phyloP scores from a whole-genome alignment of 2,329 filamentous ascomycete genomes.

The Berkeleyomyces rouxiae region DNA sequence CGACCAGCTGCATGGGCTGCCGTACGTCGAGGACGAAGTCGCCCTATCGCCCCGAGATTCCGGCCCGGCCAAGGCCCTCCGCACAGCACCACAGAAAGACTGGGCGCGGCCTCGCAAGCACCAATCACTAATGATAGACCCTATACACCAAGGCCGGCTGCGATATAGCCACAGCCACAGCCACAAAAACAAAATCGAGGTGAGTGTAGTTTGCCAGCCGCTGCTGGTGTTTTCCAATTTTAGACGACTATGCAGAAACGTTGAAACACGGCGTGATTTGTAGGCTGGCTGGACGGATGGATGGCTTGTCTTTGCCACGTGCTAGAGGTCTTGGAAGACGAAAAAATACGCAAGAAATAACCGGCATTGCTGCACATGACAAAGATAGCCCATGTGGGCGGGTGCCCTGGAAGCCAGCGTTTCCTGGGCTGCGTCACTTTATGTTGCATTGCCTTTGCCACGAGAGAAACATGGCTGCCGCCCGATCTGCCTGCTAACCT shows the following conservation, averaged over 20 bases:
- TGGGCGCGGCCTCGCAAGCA: background rate
- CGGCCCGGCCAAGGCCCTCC: slow-evolving; percentile 1
- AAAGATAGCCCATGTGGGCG: background rate
- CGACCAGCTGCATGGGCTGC: slow-evolving; percentile 9
- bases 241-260: background rate
- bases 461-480: background rate
- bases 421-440: background rate
- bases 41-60: slow-evolving; percentile 9
- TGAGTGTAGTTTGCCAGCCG: background rate
- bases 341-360: background rate
- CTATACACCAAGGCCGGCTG: background rate
- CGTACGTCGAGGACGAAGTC: slow-evolving; percentile 10
- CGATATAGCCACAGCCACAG: background rate
- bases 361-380: background rate
- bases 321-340: background rate
- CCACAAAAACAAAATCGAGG: background rate
- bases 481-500: background rate
- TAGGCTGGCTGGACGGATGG: background rate
- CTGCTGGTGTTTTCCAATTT: background rate
- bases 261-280: background rate
- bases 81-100: background rate
- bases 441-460: background rate
- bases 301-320: background rate
- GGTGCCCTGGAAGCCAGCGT: background rate
- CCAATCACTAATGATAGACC: background rate